Percentiles rank a stretch among this genome's conserved stretches.
Evolutionary conservation across 2,329 filamentous ascomycete species (phyloP).

Genomic region (Exophiala sideris): DNA sequence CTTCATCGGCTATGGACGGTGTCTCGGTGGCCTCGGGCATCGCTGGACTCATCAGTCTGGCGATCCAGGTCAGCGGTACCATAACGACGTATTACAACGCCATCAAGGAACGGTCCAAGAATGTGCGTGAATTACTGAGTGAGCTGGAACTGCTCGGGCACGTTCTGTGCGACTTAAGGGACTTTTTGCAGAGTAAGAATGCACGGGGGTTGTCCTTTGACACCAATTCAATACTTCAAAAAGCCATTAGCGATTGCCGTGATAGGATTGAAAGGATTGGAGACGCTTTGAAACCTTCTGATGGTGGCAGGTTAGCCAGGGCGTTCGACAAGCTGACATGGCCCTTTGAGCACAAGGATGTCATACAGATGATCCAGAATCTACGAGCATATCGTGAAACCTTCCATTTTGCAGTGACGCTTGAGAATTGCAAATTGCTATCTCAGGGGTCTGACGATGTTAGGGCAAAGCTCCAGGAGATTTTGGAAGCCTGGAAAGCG

Average conservation of each 20-base stretch:
- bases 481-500: slow-evolving; percentile 4
- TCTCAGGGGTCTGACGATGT: slow-evolving; percentile 22
- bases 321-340: slow-evolving; percentile 26
- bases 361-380: slow-evolving; percentile 23
- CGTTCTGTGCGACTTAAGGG: slow-evolving; percentile 22
- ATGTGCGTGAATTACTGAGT: slow-evolving; percentile 24
- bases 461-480: slow-evolving; percentile 18
- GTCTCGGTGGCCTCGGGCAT: slow-evolving; percentile 25
- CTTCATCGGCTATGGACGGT: slow-evolving; percentile 15
- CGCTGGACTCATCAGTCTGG: slow-evolving; percentile 25
- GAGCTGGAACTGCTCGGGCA: slow-evolving; percentile 23
- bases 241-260: slow-evolving; percentile 23
- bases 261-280: slow-evolving; percentile 26
- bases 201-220: slow-evolving; percentile 18
- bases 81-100: slow-evolving; percentile 23
- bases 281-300: slow-evolving; percentile 20
- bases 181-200: slow-evolving; percentile 22
- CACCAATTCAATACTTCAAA: slow-evolving; percentile 21
- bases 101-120: slow-evolving; percentile 25
- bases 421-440: slow-evolving; percentile 24
- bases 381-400: slow-evolving; percentile 23
- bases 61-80: slow-evolving; percentile 18
- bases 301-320: slow-evolving; percentile 17
- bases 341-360: slow-evolving; percentile 28
- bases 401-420: slow-evolving; percentile 25